Base-by-base conservation (phyloP, 306 rosid genomes). In the Prunus dulcis region DNA sequence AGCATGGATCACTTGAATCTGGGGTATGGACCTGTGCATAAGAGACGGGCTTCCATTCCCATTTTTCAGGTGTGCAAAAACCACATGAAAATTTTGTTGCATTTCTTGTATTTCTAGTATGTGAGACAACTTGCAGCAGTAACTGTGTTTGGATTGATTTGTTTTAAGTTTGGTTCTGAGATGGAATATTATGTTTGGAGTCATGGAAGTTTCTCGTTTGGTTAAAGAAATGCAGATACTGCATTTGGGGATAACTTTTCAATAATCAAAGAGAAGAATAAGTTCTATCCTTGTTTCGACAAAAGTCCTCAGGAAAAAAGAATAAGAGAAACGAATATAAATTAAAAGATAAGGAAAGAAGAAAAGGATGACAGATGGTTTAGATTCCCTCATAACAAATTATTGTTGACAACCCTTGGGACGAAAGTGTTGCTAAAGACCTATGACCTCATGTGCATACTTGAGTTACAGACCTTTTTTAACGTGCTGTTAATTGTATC, bases 41-140 rank as follows among this genome's bases (percentile, higher is more conserved):
- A 65, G 81, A 45, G 61, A 45, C 70, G 69, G 81, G 76, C 45
- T 69, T 15, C 73, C 53, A 79, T 76, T 76, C 76, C 64, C 64
- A 74, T 80, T 79, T 80, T 79, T 78, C 83, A 76, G 84, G 83
- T 72, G 66, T 74, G 77, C 79, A 67, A 71, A 69, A 73, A 58
- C 69, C 76, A 55, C 55, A 69, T 69, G 72, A 84, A 78, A 77
- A 72, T 82, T 79, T 88, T 88, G 89, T 77, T 74, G 30, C 67
- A 45, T 73, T 70, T 67, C 76, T 38, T 84, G 84, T 82, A 73
- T 75, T 74, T 81, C 57, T 81, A 72, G 75, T 61, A 53, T 79
- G 69, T 19, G 9, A 68, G 67, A 69, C 82, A 53, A 43, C 70
- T 75, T 82, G 79, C 73, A 79, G 72, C 64, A 78, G 23, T 64